Percentiles rank a stretch among this genome's conserved stretches.
Conservation (phyloP, 2,329 filamentous ascomycete genomes). For the Fusarium sp. region DNA sequence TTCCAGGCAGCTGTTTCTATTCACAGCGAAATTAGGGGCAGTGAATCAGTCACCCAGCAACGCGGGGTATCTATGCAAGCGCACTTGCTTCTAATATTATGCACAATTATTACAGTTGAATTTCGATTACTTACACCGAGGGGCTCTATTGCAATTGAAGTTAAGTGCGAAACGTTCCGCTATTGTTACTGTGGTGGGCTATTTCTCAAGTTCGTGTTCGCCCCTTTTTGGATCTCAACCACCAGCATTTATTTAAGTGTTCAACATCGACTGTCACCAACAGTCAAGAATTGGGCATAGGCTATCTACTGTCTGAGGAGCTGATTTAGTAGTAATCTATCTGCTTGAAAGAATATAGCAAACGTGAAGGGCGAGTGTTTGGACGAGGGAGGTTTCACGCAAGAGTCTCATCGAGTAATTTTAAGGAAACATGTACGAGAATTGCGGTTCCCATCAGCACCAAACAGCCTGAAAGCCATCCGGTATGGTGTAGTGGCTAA, state of each 20-base stretch:
- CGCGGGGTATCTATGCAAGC: neutral
- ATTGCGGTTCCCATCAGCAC: too few relatives aligned
- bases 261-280: accelerated
- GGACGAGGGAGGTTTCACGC: neutral
- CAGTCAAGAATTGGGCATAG: neutral
- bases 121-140: neutral
- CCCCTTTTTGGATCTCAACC: neutral
- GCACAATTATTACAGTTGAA: accelerated
- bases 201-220: neutral
- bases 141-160: neutral
- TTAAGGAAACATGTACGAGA: too few relatives aligned
- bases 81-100: neutral
- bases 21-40: neutral
- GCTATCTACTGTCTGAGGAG: neutral
- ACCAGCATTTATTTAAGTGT: neutral
- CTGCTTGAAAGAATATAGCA: neutral
- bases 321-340: accelerated
- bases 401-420: neutral
- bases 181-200: neutral
- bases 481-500: slow-evolving; percentile 52
- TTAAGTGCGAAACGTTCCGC: neutral
- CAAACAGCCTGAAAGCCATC: neutral
- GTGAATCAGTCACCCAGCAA: neutral
- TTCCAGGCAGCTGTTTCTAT: neutral
- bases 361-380: neutral